Conservation (phyloP, 169 alveolate species). For the Perkinsus marinus region DNA sequence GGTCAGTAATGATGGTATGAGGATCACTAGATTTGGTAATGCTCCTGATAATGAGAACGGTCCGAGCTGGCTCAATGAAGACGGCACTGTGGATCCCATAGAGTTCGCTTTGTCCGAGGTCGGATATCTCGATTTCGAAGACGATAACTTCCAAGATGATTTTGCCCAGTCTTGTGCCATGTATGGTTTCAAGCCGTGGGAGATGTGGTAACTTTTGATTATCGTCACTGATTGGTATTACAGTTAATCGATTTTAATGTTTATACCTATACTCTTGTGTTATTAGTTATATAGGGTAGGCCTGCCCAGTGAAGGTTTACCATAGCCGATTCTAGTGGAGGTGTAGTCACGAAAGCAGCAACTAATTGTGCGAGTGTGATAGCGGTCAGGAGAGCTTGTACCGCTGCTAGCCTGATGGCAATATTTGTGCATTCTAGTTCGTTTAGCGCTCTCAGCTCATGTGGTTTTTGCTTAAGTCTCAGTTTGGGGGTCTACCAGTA, state of each 20-base stretch:
- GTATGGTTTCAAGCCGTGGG: background rate
- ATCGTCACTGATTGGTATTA: background rate
- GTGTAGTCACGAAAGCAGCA: too few species aligned
- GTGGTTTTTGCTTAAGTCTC: too few species aligned
- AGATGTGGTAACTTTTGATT: background rate
- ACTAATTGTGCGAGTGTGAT: too few species aligned
- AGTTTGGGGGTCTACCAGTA: background rate
- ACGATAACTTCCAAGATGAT: background rate
- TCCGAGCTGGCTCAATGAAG: background rate
- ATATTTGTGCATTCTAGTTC: too few species aligned
- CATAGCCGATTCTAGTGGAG: too few species aligned
- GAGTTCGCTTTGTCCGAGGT: background rate
- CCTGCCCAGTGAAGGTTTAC: too few species aligned
- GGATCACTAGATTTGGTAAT: background rate
- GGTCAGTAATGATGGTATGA: background rate
- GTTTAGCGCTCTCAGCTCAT: too few species aligned
- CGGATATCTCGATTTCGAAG: background rate
- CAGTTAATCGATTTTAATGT: background rate
- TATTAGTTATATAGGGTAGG: background rate
- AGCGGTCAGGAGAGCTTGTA: too few species aligned
- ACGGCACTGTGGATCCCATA: background rate
- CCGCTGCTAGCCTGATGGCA: too few species aligned
- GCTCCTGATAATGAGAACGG: background rate
- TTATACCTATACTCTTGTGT: background rate
- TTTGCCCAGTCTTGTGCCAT: background rate